A percentile compares a stretch with the other conserved stretches of the same genome.
These are phyloP conservation scores for Digitaria exilis DNA, from an alignment of 202 grass and related monocot genomes.

Conservation along the genomic window DNA sequence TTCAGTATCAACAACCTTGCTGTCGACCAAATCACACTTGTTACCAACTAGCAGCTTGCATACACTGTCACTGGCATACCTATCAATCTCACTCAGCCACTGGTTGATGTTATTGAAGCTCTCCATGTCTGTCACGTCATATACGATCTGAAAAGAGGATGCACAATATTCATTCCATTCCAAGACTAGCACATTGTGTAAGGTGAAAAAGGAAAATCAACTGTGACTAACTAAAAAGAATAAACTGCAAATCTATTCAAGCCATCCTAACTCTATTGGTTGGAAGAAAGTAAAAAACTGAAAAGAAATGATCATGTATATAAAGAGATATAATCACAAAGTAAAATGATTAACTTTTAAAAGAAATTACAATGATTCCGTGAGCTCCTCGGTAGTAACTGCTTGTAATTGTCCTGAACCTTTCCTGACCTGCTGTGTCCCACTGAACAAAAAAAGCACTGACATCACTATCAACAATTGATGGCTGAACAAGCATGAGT, in stretches of 20 bases:
- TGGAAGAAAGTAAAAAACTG: neutral
- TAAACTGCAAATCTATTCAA: neutral
- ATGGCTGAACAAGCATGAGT: slow-evolving; percentile 1
- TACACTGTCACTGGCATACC: slow-evolving; percentile 89
- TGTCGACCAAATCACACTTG: slow-evolving; percentile 86
- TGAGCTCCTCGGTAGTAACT: slow-evolving; percentile 96
- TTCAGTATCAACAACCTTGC: slow-evolving; percentile 82
- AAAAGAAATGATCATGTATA: neutral
- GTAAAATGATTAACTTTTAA: slow-evolving; percentile 2
- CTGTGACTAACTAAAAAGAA: neutral
- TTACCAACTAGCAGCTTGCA: slow-evolving; percentile 98
- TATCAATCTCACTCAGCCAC: slow-evolving; percentile 94
- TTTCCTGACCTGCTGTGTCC: slow-evolving; percentile 94
- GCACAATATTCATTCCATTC: neutral
- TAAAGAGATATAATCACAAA: slow-evolving; percentile 12
- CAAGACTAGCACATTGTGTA: neutral
- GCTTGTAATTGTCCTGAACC: slow-evolving; percentile 95
- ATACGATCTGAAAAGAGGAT: slow-evolving; percentile 65
- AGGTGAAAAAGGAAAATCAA: neutral
- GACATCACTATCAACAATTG: slow-evolving; percentile 26
- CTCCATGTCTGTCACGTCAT: slow-evolving; percentile 84
- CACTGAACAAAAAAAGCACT: slow-evolving; percentile 62
- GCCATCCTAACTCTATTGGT: neutral
- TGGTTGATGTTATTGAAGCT: slow-evolving; percentile 96
- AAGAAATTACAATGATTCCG: slow-evolving; percentile 82